Percentiles rank a stretch among this genome's conserved stretches.
These are phyloP conservation scores for Hymenoscyphus linearis DNA, from an alignment of 2,329 filamentous ascomycete genomes.

Conservation along the genomic window DNA sequence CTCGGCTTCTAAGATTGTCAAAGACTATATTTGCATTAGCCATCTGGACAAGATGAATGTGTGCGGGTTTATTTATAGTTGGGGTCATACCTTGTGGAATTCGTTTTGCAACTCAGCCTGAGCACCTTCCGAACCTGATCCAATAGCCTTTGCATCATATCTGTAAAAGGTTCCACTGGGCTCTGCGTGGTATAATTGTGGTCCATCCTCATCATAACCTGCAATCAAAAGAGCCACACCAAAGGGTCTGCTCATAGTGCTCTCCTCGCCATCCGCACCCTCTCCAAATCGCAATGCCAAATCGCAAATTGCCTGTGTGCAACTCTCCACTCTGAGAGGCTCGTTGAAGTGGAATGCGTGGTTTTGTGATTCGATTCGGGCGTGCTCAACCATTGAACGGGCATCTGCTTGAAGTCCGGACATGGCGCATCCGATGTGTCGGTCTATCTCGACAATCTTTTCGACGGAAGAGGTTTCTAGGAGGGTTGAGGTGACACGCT, in stretches of 20 bases:
- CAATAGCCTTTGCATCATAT: slow-evolving; percentile 98
- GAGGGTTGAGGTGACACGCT: slow-evolving; percentile 95
- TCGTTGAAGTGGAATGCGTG: slow-evolving; percentile 99
- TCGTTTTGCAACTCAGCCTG: slow-evolving; percentile 98
- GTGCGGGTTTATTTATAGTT: no score
- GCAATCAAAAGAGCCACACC: slow-evolving; percentile 95
- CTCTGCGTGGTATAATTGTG: slow-evolving; percentile 95
- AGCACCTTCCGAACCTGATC: slow-evolving; percentile 92
- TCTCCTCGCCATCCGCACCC: slow-evolving; percentile 95
- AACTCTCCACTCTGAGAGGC: slow-evolving; percentile 90
- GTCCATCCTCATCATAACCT: slow-evolving; percentile 94
- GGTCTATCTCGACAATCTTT: slow-evolving; percentile 99
- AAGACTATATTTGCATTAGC: slow-evolving; percentile 51
- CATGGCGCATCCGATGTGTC: slow-evolving; percentile 99
- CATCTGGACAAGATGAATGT: neutral
- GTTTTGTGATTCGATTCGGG: slow-evolving; percentile 93
- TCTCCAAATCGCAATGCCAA: slow-evolving; percentile 93
- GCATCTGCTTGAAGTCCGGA: slow-evolving; percentile 95
- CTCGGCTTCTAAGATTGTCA: slow-evolving; percentile 89
- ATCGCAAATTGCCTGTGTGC: slow-evolving; percentile 98
- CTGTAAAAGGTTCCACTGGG: slow-evolving; percentile 98
- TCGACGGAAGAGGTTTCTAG: slow-evolving; percentile 97
- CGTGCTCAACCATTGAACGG: slow-evolving; percentile 96
- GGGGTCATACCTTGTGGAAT: slow-evolving; percentile 81
- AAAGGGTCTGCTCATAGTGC: slow-evolving; percentile 96